Evolutionary conservation across 495 filamentous ascomycete species (phyloP), one percentile per base, ranked within the genome.

Genomic region (Aspergillus funiculosus): DNA sequence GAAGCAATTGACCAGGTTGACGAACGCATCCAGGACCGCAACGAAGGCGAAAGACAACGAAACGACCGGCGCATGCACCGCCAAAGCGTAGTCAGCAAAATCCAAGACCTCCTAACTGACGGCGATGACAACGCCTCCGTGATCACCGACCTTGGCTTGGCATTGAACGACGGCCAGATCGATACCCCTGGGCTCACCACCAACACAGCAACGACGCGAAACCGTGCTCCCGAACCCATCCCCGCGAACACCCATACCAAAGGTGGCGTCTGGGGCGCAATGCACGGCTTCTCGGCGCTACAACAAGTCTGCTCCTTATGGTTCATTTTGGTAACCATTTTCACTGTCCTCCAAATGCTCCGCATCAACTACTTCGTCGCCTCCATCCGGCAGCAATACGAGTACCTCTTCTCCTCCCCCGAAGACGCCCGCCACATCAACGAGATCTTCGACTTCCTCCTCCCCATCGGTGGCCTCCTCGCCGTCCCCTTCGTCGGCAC

Each of bases 351-450:
- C 14, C 88, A 92, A 63, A 95, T 94, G 90, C 87, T 85, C 0
- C 80, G 91, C 13, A 95, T 96, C 62, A 97, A 97, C 68, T 98
- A 89, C 74, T 98, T 98, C 56, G 87, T 98, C 22, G 89, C 92
- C 1, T 92, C 92, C 2, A 80, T 98, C 48, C 80, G 83, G 14
- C 72, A 81, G 6, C 92, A 98, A 61, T 96, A 96, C 66, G 76
- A 79, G 28, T 81, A 80, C 56, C 74, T 98, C 7, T 76, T 98
- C n/a, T 63, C 63, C 18, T 75, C 74, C 6, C 64, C 66, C 38
- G 56, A 60, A 0, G 71, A 73, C 30, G 86, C 90, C 0, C 70
- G 78, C 6, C 62, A 74, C 30, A 69, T 97, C 56, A 97, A 95
- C 64, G 68, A 80, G 27, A 79, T 87, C 63, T 97, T 98, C 66